Base-by-base conservation (phyloP, 1,284 basidiomycete species). In the Vanrija pseudolonga region DNA sequence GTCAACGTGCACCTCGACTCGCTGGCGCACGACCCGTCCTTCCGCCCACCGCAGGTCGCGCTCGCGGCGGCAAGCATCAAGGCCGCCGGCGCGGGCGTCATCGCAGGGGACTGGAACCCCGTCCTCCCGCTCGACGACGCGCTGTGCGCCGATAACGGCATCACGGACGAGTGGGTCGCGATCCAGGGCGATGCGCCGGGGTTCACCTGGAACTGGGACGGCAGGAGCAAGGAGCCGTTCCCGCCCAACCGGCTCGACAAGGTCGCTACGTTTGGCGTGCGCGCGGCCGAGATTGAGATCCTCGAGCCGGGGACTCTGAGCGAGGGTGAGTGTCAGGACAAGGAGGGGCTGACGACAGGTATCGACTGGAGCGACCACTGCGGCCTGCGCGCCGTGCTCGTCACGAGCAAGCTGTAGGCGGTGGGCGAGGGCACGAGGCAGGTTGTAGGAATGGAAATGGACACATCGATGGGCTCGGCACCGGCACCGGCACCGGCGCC, bases 291-390 rank as follows among this genome's bases (percentile, higher is more conserved):
- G 8, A 50, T 50, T 19, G 26, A 32, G 9, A 41, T 50, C 26
- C 11, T 50, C 12, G 48, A 50, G 48, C 48, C 48, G 8, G 48
- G 48, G 18, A 36, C 48, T 26, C 26, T 50, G 26, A 15, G 18
- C 4, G 15, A 47, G n/a, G 45, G 26, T 20, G 40, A 43, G 40
- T 19, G 26, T 15, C 38, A 39, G n/a, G 32, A 2, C 4, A 5
- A 12, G 32, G 12, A 5, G 9, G 14, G 6, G 20, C 43, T 24
- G 20, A n/a, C 22, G 20, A 1, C 20, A 45, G 43, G 43, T 24
- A 45, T 47, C 32, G 44, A 46, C 45, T 53, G 51, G 51, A 50
- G 26, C 28, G 44, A 46, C 45, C 45, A 46, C 24, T 53, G 51
- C 28, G 44, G 45, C 37, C 26, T 46, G 36, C n/a, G 15, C 3